phyloP scores from a whole-genome alignment of 2,329 filamentous ascomycete species.

The Beauveria pseudobassiana region DNA sequence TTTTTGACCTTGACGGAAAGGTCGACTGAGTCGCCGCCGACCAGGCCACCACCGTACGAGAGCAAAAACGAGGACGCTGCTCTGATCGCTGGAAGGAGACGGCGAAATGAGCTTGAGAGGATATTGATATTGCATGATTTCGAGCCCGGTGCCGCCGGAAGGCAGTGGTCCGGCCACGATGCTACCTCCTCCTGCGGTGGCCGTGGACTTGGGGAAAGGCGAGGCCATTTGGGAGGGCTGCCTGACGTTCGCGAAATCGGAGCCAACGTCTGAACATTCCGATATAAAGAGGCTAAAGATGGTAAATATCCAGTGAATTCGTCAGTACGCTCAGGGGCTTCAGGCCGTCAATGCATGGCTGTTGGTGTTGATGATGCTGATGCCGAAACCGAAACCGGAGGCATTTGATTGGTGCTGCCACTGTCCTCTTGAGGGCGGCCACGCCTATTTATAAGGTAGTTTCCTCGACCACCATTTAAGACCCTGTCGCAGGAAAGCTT shows the following conservation, averaged over 20 bases:
- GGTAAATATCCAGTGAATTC: too few relatives aligned
- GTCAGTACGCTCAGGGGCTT: background rate
- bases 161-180: slow-evolving; percentile 69
- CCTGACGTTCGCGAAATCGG: background rate
- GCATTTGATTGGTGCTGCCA: background rate
- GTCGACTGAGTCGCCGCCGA: slow-evolving; percentile 76
- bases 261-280: background rate
- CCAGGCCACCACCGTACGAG: slow-evolving; percentile 89
- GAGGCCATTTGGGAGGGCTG: slow-evolving; percentile 40
- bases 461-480: background rate
- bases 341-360: background rate
- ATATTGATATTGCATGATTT: slow-evolving; percentile 79
- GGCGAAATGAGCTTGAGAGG: slow-evolving; percentile 90
- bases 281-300: background rate
- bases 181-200: slow-evolving; percentile 67
- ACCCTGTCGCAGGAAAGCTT: too few relatives aligned
- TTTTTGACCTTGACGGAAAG: slow-evolving; percentile 59
- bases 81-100: slow-evolving; percentile 53
- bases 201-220: slow-evolving; percentile 70
- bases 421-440: background rate
- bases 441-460: background rate
- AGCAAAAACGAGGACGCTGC: slow-evolving; percentile 77
- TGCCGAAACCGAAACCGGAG: background rate
- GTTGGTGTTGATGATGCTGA: background rate
- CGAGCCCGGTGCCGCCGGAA: slow-evolving; percentile 61